phyloP scores from a whole-genome alignment of 2,329 filamentous ascomycete genomes.

The Camillea tinctor region DNA sequence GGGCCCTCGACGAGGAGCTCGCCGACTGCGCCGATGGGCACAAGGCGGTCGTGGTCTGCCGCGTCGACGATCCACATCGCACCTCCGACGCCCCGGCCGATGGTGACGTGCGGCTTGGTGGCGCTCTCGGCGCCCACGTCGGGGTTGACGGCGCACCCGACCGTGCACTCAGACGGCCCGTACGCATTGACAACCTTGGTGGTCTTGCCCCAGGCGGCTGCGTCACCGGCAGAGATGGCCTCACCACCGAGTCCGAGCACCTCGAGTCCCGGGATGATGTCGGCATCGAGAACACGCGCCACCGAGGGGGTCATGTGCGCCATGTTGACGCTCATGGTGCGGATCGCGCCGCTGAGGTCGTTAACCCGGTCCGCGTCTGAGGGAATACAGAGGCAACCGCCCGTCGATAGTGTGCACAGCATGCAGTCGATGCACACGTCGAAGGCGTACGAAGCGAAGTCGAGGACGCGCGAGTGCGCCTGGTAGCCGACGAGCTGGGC shows the following conservation, averaged over 20 bases:
- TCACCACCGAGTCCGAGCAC: constrained; percentile 51
- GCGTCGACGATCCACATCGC: constrained; percentile 53
- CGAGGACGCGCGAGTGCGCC: constrained; percentile 42
- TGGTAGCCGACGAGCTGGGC: constrained; percentile 43
- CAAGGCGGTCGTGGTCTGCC: constrained; percentile 44
- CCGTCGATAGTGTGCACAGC: constrained; percentile 50
- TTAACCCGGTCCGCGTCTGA: constrained; percentile 55
- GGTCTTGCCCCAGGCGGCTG: constrained; percentile 44
- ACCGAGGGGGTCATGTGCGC: constrained; percentile 52
- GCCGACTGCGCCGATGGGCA: constrained; percentile 48
- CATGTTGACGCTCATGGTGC: constrained; percentile 46
- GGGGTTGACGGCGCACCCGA: constrained; percentile 50
- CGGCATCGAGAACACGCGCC: constrained; percentile 44
- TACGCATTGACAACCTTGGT: constrained; percentile 52
- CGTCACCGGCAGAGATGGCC: constrained; percentile 51
- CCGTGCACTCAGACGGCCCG: constrained; percentile 54
- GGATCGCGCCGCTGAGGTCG: constrained; percentile 45
- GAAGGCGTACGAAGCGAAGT: constrained; percentile 54
- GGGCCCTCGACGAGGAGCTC: constrained; percentile 58
- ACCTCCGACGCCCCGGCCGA: constrained; percentile 48
- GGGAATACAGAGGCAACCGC: constrained; percentile 53
- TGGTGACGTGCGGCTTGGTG: constrained; percentile 38
- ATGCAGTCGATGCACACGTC: constrained; percentile 56
- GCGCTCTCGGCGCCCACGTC: constrained; percentile 36
- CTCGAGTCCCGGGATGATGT: constrained; percentile 45